Evolutionary conservation across 2,329 filamentous ascomycete species (phyloP), one percentile per base, ranked within the genome.

Genomic region (Allantophomopsis cytisporea): DNA sequence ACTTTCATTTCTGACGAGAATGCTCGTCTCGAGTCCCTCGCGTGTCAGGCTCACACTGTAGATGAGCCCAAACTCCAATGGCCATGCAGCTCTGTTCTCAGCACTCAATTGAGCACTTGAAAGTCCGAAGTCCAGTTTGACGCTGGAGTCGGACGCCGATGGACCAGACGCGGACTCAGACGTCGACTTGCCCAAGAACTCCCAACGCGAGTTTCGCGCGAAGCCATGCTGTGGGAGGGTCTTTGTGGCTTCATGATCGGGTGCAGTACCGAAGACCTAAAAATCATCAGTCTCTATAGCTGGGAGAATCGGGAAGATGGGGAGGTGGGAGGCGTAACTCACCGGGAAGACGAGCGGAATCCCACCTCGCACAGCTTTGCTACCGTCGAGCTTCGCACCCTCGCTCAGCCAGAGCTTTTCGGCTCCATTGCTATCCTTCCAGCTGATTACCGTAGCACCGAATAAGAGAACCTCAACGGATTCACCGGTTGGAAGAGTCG

Each of bases 41-140:
- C 73, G 77, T 45, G 76, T 76, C 47, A 98, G 65, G 2, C 84
- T 94, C 43, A 98, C 86, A 53, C 83, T 93, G 68, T 98, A 98
- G 41, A 95, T 81, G 38, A 96, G 71, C 4, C 82, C 83, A 58
- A 98, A 98, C 46, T 83, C 77, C 55, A 81, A 82, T 2, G 83
- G 80, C 91, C 91, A 98, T 17, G 79, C 72, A 50, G 73, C 71
- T 55, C 73, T 76, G 48, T 73, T 71, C 34, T 79, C 72, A 1
- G 80, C 76, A 48, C 71, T 73, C 41, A 96, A 66, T 54, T 80
- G 81, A 38, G 73, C 69, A 20, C 76, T 73, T 38, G 82, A 85
- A 30, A 98, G 77, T 20, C 89, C 91, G 60, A 98, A 96, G 65
- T 98, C 91, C 44, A 98, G 79, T 70, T 94, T 95, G 48, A 96